phyloP scores from a whole-genome alignment of 106 monocot species.

The Dactylorhiza incarnata region DNA sequence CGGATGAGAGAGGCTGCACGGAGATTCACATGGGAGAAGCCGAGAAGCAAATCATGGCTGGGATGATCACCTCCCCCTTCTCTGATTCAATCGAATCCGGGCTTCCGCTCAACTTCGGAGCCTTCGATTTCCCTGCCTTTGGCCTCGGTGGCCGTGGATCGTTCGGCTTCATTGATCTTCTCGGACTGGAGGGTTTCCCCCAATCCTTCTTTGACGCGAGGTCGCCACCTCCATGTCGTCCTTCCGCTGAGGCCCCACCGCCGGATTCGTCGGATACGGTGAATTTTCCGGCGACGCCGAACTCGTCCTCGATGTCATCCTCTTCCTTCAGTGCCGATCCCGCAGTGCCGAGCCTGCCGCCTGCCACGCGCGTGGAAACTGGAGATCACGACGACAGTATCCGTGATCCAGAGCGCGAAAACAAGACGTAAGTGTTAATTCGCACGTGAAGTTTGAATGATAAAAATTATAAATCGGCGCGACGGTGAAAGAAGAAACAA shows the following conservation, averaged over 20 bases:
- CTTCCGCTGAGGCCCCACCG: not conserved
- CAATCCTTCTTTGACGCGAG: constrained; percentile 11
- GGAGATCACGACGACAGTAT: not conserved
- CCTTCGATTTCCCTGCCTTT: constrained; percentile 7
- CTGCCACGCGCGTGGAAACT: not conserved
- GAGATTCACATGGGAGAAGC: constrained; percentile 25
- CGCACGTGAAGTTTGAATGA: not conserved
- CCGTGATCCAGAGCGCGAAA: not conserved
- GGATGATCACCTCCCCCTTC: constrained; percentile 9
- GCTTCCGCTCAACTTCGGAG: not conserved
- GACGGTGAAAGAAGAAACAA: too few relatives aligned
- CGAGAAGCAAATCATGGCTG: constrained; percentile 17
- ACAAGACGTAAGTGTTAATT: constrained; percentile 1
- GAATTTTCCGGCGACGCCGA: constrained; percentile 36
- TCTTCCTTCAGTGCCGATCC: constrained; percentile 26
- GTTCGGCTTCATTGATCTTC: constrained; percentile 41
- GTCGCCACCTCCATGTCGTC: not conserved
- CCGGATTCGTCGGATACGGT: not conserved
- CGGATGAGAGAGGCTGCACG: constrained; percentile 12
- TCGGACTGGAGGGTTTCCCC: constrained; percentile 20
- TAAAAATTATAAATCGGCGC: not conserved
- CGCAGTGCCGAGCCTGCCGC: not conserved
- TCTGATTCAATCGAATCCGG: not conserved
- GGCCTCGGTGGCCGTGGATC: constrained; percentile 10
- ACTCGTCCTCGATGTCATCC: constrained; percentile 35